Base-by-base conservation (phyloP, 257 asterid species). In the Marsdenia floribunda region DNA sequence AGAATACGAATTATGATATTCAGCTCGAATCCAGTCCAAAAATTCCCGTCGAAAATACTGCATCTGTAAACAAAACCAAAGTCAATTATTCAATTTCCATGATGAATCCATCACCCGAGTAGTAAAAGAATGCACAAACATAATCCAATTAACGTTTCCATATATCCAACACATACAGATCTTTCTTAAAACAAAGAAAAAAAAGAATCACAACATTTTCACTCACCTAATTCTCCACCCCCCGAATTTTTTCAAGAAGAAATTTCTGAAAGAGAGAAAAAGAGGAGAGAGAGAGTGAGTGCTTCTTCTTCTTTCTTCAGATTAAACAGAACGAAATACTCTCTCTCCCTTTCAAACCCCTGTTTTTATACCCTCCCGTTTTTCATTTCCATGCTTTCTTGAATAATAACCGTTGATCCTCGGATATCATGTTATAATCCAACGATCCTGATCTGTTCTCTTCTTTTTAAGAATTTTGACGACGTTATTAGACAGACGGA, bases 351-450 rank as follows among this genome's bases (percentile, higher is more conserved):
- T 82, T 82, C 78, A 70, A 83, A 64, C 86, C 87, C 84, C 84
- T 86, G 80, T 67, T 80, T 85, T 87, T 89, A 86, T 86, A 87
- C 88, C 80, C 71, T 29, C 78, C 77, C 77, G 76, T 79, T 79
- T 85, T 60, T 77, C 58, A 66, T 81, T 73, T 57, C 78, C 33
- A 60, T 19, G 50, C 66, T 70, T 19, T 46, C 72, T 75, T 57
- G 53, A n/a, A 85, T 83, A 85, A 72, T 26, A 15, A 26, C 47
- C 65, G 8, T 68, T 37, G 57, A 75, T 53, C 44, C 42, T 59
- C 63, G 29, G 5, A 10, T 16, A 0, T 22, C 18, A 26, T 42
- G 33, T 44, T 12, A 42, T 11, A 13, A 64, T 66, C 47, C 50
- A 14, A 42, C 42, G 33, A 59, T 12, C 12, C 3, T 42, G 59